phyloP scores from a whole-genome alignment of 352 stramenopile genomes.

The Phytopythium aichiense region DNA sequence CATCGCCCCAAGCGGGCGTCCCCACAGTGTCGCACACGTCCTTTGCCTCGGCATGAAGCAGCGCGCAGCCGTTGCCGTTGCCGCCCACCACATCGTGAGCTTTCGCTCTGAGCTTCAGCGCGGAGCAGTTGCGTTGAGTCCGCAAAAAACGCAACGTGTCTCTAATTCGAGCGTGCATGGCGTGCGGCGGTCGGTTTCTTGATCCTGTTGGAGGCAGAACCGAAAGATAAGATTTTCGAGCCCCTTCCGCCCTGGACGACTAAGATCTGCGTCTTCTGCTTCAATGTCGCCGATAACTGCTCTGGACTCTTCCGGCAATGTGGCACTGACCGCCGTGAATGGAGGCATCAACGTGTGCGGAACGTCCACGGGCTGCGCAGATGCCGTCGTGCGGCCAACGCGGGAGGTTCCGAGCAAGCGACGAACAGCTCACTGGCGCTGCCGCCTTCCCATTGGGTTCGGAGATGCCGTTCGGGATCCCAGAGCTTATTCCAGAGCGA shows the following conservation, averaged over 20 bases:
- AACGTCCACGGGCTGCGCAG: too few species aligned
- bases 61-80: not conserved
- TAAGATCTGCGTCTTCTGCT: slow-evolving; percentile 4
- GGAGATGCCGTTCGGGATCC: too few species aligned
- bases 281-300: not conserved
- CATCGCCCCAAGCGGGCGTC: not conserved
- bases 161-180: not conserved
- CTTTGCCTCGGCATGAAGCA: not conserved
- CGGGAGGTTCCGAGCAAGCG: too few species aligned
- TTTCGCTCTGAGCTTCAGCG: too few species aligned
- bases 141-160: not conserved
- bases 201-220: not conserved
- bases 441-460: too few species aligned
- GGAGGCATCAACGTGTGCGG: too few species aligned
- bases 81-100: too few species aligned
- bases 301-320: not conserved
- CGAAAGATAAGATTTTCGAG: slow-evolving; percentile 2
- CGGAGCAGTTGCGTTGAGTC: too few species aligned
- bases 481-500: too few species aligned
- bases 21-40: not conserved
- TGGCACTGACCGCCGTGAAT: not conserved
- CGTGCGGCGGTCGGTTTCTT: not conserved
- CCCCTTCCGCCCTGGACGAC: not conserved
- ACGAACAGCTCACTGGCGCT: too few species aligned
- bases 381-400: too few species aligned